Evolutionary conservation across 768 basidiomycete species (phyloP), one percentile per base, ranked within the genome.

Genomic region (Clathrus columnatus): DNA sequence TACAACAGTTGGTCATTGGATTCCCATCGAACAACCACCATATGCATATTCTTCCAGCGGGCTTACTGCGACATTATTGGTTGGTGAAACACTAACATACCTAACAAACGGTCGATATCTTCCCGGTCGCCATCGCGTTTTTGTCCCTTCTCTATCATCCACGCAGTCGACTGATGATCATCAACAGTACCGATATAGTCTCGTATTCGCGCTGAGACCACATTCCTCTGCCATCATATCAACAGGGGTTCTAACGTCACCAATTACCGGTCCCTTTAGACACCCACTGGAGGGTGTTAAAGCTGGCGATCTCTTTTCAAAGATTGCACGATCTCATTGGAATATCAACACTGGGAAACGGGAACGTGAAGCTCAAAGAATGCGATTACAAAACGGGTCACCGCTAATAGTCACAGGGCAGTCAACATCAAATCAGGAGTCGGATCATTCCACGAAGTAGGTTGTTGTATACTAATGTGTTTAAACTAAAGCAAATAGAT

Each of bases 1-100:
- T 41, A 24, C 50, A 18, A 30, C 24, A 5, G 42, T 44, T 4
- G 50, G 48, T n/a, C 23, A 2, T 16, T 61, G 60, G 60, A 46
- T 46, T 18, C 55, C 60, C n/a, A 51, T 58, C 23, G 60, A 61
- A 51, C 54, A 61, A 36, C 57, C 51, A 4, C 53, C 49, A 2
- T 28, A 59, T 5, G 8, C 48, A n/a, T 7, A 5, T 23, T 28
- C 53, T 17, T 48, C 11, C 23, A 46, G 48, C 11, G 60, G 58
- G 5, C 36, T 61, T 10, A 57, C 58, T 5, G 60, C 60, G 18
- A 59, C 60, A 3, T 55, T 61, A n/a, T 58, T 61, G 5, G 60
- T 51, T n/a, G 60, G 60, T 6, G 43, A 59, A 32, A 61, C 60
- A 5, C 58, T 61, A 14, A 56, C 60, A 6, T 48, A 45, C 1